phyloP scores from a whole-genome alignment of 192 early-diverging fungal species.

The Umbelopsis isabellina region DNA sequence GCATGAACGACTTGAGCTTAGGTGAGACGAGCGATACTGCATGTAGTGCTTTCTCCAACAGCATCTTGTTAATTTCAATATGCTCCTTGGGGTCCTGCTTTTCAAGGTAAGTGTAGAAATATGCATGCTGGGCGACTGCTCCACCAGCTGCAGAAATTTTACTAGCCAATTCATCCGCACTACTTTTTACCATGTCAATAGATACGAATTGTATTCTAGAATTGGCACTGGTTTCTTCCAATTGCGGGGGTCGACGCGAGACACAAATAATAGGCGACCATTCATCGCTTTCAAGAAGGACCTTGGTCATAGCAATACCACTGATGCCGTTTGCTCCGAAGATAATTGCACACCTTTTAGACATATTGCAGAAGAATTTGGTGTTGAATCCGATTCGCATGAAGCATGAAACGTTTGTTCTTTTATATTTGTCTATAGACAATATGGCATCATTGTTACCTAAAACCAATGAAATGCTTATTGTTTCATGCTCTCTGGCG shows the following conservation, averaged over 20 bases:
- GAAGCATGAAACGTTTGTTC: too few species aligned
- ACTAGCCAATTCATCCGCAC: slow-evolving; percentile 11
- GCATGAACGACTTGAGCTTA: slow-evolving; percentile 10
- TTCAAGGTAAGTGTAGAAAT: slow-evolving; percentile 11
- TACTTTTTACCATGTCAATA: not conserved
- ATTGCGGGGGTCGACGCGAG: slow-evolving; percentile 6
- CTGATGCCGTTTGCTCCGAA: slow-evolving; percentile 17
- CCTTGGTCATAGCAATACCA: slow-evolving; percentile 7
- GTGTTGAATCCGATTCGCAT: too few species aligned
- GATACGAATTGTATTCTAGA: not conserved
- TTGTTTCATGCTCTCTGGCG: too few species aligned
- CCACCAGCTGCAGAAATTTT: slow-evolving; percentile 1
- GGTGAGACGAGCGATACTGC: not conserved
- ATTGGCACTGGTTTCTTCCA: not conserved
- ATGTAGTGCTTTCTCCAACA: slow-evolving; percentile 10
- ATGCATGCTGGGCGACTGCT: not conserved
- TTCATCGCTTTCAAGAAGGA: not conserved
- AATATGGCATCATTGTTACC: too few species aligned
- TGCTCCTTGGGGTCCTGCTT: not conserved
- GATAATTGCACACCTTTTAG: slow-evolving; percentile 14
- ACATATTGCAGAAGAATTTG: not conserved
- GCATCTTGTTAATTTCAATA: not conserved
- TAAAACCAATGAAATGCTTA: too few species aligned
- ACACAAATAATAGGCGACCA: slow-evolving; percentile 18
- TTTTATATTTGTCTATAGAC: too few species aligned